Base-by-base conservation (phyloP, 192 early-diverging fungal species). In the Entomortierella parvispora region DNA sequence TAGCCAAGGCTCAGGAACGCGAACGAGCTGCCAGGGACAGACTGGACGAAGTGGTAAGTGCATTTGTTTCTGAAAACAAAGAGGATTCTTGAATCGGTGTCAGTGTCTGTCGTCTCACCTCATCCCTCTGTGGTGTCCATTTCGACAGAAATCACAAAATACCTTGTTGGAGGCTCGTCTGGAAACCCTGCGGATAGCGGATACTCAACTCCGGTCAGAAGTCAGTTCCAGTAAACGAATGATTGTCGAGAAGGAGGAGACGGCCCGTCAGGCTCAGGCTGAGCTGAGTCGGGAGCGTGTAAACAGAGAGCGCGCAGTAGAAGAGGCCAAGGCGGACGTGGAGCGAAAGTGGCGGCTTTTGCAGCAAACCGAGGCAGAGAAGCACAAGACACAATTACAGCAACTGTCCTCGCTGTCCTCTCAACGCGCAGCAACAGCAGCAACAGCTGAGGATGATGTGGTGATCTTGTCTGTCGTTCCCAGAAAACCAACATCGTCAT, bases 171-270 rank as follows among this genome's bases (percentile, higher is more conserved):
- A 75, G 25, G 71, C 71, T 18, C 63, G 71, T 33, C 49, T 75
- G 15, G 71, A 75, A 42, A 50, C 71, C 1, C 32, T 75, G 45
- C 58, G 71, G 51, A 34, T 33, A 6, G 71, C 64, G 18, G 71
- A 75, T 33, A 75, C 71, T 3, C 71, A 75, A 40, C 58, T 75
- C 11, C 63, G 71, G 23, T 66, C 71, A 2, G 71, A 75, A 4
- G 28, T 75, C n/a, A 67, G 46, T 34, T 32, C 42, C 17, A 56
- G 23, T 42, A 75, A 67, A 26, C 48, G 64, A n/a, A 4, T 28
- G 7, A 54, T 65, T 45, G 51, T 28, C 5, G 71, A 75, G 3
- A 66, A 75, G 22, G 71, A 75, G n/a, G 71, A 75, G 2, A 58
- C 54, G n/a, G 51, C 64, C 7, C 63, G 64, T 42, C 63, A 62